phyloP scores from a whole-genome alignment of 768 basidiomycete genomes.

The Serendipita indica region DNA sequence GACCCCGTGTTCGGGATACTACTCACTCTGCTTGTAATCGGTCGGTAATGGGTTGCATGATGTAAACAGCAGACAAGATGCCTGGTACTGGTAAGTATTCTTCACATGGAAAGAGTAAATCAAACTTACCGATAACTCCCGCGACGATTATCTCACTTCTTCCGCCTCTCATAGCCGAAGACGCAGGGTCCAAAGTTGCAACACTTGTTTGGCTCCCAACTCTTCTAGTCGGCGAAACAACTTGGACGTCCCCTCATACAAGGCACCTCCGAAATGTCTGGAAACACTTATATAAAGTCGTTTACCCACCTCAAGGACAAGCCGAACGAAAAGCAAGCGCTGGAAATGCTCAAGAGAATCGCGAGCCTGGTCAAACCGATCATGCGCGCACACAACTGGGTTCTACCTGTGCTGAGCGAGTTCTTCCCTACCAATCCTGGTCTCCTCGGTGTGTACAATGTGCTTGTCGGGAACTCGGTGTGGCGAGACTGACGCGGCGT shows the following conservation, averaged over 20 bases:
- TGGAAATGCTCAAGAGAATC: slow-evolving; percentile 49
- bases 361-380: slow-evolving; percentile 83
- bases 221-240: background rate
- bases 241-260: background rate
- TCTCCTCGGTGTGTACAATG: slow-evolving; percentile 46
- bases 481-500: background rate
- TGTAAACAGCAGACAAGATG: background rate
- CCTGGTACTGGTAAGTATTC: background rate
- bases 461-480: background rate
- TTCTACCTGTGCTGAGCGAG: slow-evolving; percentile 63
- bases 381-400: slow-evolving; percentile 77
- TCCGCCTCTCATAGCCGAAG: background rate
- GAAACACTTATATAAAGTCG: slow-evolving; percentile 28
- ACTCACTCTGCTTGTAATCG: background rate
- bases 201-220: background rate
- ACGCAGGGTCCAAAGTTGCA: background rate
- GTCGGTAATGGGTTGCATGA: background rate
- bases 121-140: background rate
- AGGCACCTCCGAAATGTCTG: background rate
- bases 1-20: background rate
- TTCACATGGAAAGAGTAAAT: background rate
- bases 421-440: slow-evolving; percentile 67
- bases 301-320: slow-evolving; percentile 57
- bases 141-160: background rate
- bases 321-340: slow-evolving; percentile 52